Evolutionary conservation across 164 flowering plant species (phyloP).

Genomic region (Umbilicus rupestris): DNA sequence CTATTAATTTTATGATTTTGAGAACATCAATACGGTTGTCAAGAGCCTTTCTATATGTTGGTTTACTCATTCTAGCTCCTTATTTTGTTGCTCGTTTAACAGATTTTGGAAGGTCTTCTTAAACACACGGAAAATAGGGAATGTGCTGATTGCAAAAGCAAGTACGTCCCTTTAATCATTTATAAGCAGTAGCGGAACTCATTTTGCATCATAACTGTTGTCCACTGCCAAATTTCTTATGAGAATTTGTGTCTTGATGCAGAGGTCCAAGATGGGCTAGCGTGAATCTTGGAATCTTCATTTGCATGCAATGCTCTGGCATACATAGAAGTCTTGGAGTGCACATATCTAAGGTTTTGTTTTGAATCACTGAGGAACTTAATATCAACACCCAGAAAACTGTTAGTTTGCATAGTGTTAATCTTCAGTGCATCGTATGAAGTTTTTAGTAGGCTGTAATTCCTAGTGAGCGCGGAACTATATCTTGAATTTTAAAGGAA

Average conservation of each 20-base stretch:
- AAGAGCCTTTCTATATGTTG: neutral
- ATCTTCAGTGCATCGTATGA: neutral
- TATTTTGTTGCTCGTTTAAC: slow-evolving; percentile 14
- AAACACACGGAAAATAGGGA: slow-evolving; percentile 55
- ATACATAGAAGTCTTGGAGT: slow-evolving; percentile 78
- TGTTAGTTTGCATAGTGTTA: no score
- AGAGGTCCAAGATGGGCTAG: slow-evolving; percentile 94
- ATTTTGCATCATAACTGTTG: neutral
- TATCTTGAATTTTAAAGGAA: neutral
- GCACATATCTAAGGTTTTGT: slow-evolving; percentile 69
- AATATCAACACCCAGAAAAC: neutral
- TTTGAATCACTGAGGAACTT: neutral
- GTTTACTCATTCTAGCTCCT: neutral
- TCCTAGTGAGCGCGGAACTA: neutral
- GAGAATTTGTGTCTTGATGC: slow-evolving; percentile 12
- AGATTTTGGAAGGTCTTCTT: slow-evolving; percentile 57
- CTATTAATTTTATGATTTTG: neutral
- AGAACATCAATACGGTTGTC: neutral
- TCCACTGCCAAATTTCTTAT: slow-evolving; percentile 1
- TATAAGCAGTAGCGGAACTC: neutral
- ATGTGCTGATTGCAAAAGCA: slow-evolving; percentile 63
- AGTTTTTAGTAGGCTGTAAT: neutral
- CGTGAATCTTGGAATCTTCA: slow-evolving; percentile 74
- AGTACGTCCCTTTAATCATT: slow-evolving; percentile 27
- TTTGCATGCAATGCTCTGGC: slow-evolving; percentile 84